These are phyloP conservation scores for Calycina herbarum DNA, from an alignment of 2,329 filamentous ascomycete species.

Conservation along the genomic window DNA sequence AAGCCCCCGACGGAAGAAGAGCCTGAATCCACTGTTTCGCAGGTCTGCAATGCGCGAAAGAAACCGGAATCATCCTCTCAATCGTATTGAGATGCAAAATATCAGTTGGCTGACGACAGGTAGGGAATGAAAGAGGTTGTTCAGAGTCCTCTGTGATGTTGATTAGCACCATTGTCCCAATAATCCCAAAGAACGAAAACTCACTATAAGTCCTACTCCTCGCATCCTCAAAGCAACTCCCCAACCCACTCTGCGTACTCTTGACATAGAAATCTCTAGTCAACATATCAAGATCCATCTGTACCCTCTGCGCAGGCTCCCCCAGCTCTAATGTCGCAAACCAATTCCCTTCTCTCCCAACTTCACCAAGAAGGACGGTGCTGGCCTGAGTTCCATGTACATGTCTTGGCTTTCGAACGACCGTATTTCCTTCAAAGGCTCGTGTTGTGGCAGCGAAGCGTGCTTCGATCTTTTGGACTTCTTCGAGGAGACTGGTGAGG, in stretches of 20 bases:
- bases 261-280: slow-evolving; percentile 26
- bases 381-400: slow-evolving; percentile 22
- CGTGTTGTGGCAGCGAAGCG: slow-evolving; percentile 25
- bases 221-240: slow-evolving; percentile 20
- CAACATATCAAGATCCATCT: slow-evolving; percentile 30
- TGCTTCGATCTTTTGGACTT: slow-evolving; percentile 18
- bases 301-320: slow-evolving; percentile 23
- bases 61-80: slow-evolving; percentile 15
- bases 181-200: neutral
- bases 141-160: slow-evolving; percentile 18
- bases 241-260: slow-evolving; percentile 23
- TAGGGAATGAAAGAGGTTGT: slow-evolving; percentile 21
- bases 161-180: neutral
- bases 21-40: slow-evolving; percentile 24
- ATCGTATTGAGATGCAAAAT: slow-evolving; percentile 21
- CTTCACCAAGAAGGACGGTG: slow-evolving; percentile 24
- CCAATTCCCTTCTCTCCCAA: slow-evolving; percentile 26
- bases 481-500: slow-evolving; percentile 20
- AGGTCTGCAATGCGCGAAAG: slow-evolving; percentile 30
- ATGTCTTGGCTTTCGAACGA: slow-evolving; percentile 23
- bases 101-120: slow-evolving; percentile 23
- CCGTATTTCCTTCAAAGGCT: slow-evolving; percentile 21
- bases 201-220: slow-evolving; percentile 27
- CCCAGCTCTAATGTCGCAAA: slow-evolving; percentile 24
- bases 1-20: slow-evolving; percentile 25